phyloP scores from a whole-genome alignment of 2,329 filamentous ascomycete genomes.

The Botryotinia narcissicola region DNA sequence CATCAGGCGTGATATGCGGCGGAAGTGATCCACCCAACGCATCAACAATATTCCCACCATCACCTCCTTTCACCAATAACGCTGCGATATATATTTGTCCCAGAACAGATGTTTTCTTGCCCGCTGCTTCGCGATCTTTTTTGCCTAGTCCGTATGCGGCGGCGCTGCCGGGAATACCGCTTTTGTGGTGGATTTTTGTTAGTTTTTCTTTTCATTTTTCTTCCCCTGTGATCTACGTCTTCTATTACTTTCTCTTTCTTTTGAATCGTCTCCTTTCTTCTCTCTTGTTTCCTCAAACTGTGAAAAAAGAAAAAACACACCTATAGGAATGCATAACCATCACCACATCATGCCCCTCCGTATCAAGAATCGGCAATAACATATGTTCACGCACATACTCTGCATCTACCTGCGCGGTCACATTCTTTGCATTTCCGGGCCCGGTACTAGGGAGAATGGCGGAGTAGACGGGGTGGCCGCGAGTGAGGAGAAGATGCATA shows the following conservation, averaged over 20 bases:
- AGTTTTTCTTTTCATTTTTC: neutral
- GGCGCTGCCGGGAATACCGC: neutral
- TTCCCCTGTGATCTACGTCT: neutral
- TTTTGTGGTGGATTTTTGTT: neutral
- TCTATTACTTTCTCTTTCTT: neutral
- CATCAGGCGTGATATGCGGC: neutral
- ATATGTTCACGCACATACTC: neutral
- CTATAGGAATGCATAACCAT: neutral
- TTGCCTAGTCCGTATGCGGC: neutral
- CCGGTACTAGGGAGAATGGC: constrained; percentile 2
- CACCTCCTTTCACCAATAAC: neutral
- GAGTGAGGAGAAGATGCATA: neutral
- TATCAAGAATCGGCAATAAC: neutral
- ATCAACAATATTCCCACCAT: neutral
- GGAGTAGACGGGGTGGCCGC: neutral
- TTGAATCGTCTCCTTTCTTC: neutral
- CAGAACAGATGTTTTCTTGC: neutral
- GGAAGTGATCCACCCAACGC: neutral
- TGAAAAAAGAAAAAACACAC: neutral
- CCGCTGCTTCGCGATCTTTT: neutral
- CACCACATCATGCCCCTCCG: neutral
- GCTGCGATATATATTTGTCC: neutral
- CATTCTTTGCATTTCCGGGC: neutral
- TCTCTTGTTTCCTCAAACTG: neutral
- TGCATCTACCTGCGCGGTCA: neutral